Base-by-base conservation (phyloP, 768 basidiomycete genomes). In the Termitomyces sp. region DNA sequence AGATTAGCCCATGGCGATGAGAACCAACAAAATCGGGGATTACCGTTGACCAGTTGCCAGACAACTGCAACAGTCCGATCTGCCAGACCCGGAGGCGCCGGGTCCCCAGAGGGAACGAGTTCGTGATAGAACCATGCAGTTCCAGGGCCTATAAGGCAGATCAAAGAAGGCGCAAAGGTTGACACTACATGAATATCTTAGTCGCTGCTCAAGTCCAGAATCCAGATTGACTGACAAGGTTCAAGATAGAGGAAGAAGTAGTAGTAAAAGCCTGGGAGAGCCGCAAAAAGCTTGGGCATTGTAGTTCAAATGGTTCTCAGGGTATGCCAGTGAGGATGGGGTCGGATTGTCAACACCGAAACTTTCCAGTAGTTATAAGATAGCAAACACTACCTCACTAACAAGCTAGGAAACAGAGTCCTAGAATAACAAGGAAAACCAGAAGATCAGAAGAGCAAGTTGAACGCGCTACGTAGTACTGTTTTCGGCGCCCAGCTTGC, bases 41-140 rank as follows among this genome's bases (percentile, higher is more conserved):
- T 59, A 86, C 88, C 85, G 58, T 86, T 89, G 31, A 78, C 82
- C 10, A 90, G 71, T 62, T 90, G 89, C 77, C 82, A 83, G 55
- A 89, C 77, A 17, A 79, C 81, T 80, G 88, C 86, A 16, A 70
- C 73, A 6, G 82, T 79, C 35, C 84, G 75, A 37, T 75, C 66
- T 46, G 86, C 82, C 48, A 83, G 64, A 6, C 67, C 61, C 8
- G 56, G 25, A 3, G 73, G 70, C 0, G 67, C 56, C 35, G 74
- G 71, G 0, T 68, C 56, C n/a, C 63, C 55, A 8, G 72, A 73
- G 1, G 87, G 87, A 43, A 88, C 78, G 53, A 90, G 81, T 59
- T 85, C 76, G 63, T 82, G 75, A 64, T 85, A 81, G 62, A 87
- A 89, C 85, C 87, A 87, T 16, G 73, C 71, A 23, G 86, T 74